These are phyloP conservation scores for Leccinum variicolor DNA, from an alignment of 768 basidiomycete genomes.

Conservation along the genomic window DNA sequence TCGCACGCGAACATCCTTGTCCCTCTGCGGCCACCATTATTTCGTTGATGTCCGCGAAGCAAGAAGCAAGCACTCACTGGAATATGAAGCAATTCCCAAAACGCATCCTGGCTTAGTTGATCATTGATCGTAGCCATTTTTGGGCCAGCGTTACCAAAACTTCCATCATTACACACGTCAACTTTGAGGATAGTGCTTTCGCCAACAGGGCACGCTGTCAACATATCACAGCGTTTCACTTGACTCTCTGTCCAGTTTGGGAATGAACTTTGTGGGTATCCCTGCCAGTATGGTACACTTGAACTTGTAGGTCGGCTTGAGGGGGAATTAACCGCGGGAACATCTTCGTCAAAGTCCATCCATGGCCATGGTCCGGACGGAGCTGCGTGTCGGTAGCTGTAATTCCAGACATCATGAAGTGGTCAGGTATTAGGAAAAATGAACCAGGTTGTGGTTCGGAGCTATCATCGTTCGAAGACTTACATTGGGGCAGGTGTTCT, in stretches of 20 bases:
- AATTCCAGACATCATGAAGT: not conserved
- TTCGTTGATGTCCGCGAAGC: not conserved
- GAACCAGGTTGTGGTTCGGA: not conserved
- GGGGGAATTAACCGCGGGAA: not conserved
- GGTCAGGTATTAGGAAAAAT: not conserved
- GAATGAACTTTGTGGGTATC: conserved; percentile 30
- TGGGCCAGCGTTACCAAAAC: not conserved
- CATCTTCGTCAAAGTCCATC: conserved; percentile 36
- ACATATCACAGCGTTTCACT: conserved; percentile 31
- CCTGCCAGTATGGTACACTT: conserved; percentile 13
- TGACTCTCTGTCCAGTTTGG: conserved; percentile 32
- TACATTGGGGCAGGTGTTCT: conserved; percentile 24
- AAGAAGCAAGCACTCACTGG: conserved; percentile 30
- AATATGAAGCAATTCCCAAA: conserved; percentile 33
- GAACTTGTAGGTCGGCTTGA: not conserved
- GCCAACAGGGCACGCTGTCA: conserved; percentile 15
- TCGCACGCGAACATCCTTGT: conserved; percentile 39
- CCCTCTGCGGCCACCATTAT: conserved; percentile 21
- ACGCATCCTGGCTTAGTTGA: conserved; percentile 18
- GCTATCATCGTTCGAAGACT: not conserved
- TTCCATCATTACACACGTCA: conserved; percentile 16
- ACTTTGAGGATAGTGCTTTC: conserved; percentile 21
- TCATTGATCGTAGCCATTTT: conserved; percentile 1
- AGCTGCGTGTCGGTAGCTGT: conserved; percentile 35
- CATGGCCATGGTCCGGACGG: conserved; percentile 43